Conservation (phyloP, 2,329 filamentous ascomycete species). For the Ophiostoma montium region DNA sequence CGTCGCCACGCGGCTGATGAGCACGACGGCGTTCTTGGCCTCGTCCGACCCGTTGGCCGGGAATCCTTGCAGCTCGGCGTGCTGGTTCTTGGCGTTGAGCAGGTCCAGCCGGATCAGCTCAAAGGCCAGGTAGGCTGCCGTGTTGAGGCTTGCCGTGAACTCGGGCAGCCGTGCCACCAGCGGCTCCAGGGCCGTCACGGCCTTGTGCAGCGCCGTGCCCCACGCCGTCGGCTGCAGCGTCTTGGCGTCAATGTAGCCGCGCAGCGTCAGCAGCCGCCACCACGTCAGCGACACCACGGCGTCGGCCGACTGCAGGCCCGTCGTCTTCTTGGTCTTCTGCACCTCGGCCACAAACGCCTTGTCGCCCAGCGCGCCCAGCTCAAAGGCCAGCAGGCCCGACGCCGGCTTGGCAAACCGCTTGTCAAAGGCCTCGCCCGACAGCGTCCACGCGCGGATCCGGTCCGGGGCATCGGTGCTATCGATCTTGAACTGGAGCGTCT, state of each 20-base stretch:
- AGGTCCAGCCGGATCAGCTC: slow-evolving; percentile 72
- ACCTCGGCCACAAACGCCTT: slow-evolving; percentile 41
- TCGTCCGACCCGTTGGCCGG: slow-evolving; percentile 47
- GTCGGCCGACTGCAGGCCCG: slow-evolving; percentile 42
- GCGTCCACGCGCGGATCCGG: slow-evolving; percentile 52
- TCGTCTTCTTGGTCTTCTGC: slow-evolving; percentile 50
- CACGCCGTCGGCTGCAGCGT: slow-evolving; percentile 68
- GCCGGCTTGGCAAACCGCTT: slow-evolving; percentile 29
- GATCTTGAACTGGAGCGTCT: slow-evolving; percentile 49
- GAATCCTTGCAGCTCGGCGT: slow-evolving; percentile 39
- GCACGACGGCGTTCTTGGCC: slow-evolving; percentile 62
- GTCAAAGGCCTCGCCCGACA: slow-evolving; percentile 44
- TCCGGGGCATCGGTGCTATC: slow-evolving; percentile 27
- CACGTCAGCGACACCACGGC: slow-evolving; percentile 58
- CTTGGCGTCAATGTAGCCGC: slow-evolving; percentile 62
- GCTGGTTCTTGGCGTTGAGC: slow-evolving; percentile 53
- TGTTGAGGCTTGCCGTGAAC: slow-evolving; percentile 43
- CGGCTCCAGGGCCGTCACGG: slow-evolving; percentile 48
- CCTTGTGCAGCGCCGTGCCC: slow-evolving; percentile 65
- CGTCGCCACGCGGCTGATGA: slow-evolving; percentile 77
- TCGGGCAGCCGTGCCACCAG: slow-evolving; percentile 31
- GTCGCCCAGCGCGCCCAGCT: slow-evolving; percentile 55
- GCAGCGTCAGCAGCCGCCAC: slow-evolving; percentile 80
- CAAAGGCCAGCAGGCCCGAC: slow-evolving; percentile 36
- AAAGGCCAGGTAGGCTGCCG: slow-evolving; percentile 68